These are phyloP conservation scores for Tuber microsphaerosporum DNA, from an alignment of 495 filamentous ascomycete species.

Conservation along the genomic window DNA sequence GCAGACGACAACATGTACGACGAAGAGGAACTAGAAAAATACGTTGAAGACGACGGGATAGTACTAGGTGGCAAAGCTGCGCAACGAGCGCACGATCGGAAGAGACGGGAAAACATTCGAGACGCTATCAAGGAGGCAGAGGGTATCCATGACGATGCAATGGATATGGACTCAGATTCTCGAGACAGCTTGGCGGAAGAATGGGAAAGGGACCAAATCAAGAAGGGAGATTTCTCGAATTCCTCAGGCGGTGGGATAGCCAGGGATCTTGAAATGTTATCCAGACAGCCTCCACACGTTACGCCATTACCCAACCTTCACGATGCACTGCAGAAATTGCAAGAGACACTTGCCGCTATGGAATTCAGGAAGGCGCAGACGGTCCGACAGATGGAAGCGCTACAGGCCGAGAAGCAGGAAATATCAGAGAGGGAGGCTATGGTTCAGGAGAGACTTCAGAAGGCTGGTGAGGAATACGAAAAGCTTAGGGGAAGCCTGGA, in stretches of 20 bases:
- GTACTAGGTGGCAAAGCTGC: constrained; percentile 66
- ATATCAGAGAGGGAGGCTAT: constrained; percentile 69
- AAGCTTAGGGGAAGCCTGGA: constrained; percentile 49
- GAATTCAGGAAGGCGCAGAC: constrained; percentile 51
- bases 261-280: constrained; percentile 34
- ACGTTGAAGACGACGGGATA: constrained; percentile 74
- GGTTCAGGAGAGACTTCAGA: constrained; percentile 72
- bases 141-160: constrained; percentile 46
- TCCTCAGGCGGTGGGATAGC: constrained; percentile 25
- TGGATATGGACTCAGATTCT: constrained; percentile 57
- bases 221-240: constrained; percentile 44
- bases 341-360: constrained; percentile 50
- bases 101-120: constrained; percentile 67
- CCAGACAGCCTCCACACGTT: constrained; percentile 48
- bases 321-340: constrained; percentile 48
- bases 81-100: constrained; percentile 63
- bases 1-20: constrained; percentile 94
- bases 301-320: constrained; percentile 53
- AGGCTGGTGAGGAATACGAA: constrained; percentile 62
- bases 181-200: constrained; percentile 73
- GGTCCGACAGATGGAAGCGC: constrained; percentile 54
- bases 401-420: constrained; percentile 59
- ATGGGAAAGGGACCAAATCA: constrained; percentile 82
- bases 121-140: constrained; percentile 80
- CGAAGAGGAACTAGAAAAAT: constrained; percentile 91